phyloP scores from a whole-genome alignment of 1,139 yeast genomes.

The Torulaspora globosa region DNA sequence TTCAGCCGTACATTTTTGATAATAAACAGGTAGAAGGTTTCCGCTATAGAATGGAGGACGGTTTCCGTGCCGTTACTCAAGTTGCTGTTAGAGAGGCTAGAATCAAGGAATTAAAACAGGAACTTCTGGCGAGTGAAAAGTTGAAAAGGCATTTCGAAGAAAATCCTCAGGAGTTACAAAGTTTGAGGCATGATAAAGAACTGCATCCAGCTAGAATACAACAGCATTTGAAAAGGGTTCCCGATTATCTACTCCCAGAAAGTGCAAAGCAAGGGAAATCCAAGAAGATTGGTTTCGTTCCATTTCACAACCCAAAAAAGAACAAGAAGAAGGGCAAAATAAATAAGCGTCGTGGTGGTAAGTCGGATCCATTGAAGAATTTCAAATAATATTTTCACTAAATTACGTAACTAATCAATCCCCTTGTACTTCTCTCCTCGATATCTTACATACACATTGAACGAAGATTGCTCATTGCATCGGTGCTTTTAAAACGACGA shows the following conservation, averaged over 20 bases:
- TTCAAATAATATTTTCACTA: conserved; percentile 38
- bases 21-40: conserved; percentile 91
- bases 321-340: conserved; percentile 43
- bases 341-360: conserved; percentile 40
- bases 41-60: conserved; percentile 95
- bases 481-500: conserved; percentile 66
- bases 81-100: conserved; percentile 92
- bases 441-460: background rate
- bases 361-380: conserved; percentile 70
- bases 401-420: conserved; percentile 1
- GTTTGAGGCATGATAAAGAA: conserved; percentile 88
- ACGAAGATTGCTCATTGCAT: conserved; percentile 16
- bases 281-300: conserved; percentile 68
- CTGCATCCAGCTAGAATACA: conserved; percentile 80
- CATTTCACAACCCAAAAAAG: conserved; percentile 59
- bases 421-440: background rate
- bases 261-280: conserved; percentile 55
- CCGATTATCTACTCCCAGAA: conserved; percentile 85
- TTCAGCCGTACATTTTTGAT: conserved; percentile 85
- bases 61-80: conserved; percentile 89
- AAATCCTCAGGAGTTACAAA: conserved; percentile 90
- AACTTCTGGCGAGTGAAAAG: conserved; percentile 81
- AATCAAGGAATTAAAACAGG: conserved; percentile 81
- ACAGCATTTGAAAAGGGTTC: conserved; percentile 83
- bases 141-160: conserved; percentile 94